Conservation (phyloP, 805 yeast genomes). For the Metschnikowia henanensis region DNA sequence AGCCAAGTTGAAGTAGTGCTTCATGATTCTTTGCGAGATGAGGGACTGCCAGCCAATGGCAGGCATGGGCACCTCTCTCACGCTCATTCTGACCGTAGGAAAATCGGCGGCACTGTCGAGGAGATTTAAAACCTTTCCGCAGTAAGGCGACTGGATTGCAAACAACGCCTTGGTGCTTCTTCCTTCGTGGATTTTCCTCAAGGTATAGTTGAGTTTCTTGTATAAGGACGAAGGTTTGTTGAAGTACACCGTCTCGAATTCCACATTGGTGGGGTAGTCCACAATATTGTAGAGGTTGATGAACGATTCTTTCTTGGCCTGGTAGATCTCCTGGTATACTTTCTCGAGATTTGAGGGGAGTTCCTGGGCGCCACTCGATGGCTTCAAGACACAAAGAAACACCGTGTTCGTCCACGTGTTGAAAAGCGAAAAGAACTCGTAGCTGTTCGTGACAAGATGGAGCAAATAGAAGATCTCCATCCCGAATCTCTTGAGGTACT, state of each 20-base stretch:
- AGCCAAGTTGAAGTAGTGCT: conserved; percentile 72
- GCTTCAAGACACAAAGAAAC: conserved; percentile 60
- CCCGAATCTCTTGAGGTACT: conserved; percentile 54
- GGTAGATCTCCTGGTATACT: conserved; percentile 54
- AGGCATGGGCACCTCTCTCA: conserved; percentile 60
- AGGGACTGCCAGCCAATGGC: conserved; percentile 81
- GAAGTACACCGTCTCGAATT: conserved; percentile 55
- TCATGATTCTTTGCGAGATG: conserved; percentile 61
- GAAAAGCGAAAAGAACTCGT: conserved; percentile 70
- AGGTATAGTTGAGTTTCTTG: conserved; percentile 53
- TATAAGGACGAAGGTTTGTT: conserved; percentile 55
- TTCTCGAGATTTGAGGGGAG: conserved; percentile 55
- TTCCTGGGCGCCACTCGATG: conserved; percentile 65
- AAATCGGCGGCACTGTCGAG: conserved; percentile 51
- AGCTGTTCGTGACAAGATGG: conserved; percentile 71
- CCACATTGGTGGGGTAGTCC: conserved; percentile 50
- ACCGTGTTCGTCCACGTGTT: conserved; percentile 59
- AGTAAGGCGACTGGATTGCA: conserved; percentile 71
- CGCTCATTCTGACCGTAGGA: conserved; percentile 63
- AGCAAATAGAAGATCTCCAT: conserved; percentile 63
- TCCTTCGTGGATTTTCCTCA: conserved; percentile 56
- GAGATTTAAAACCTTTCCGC: conserved; percentile 45
- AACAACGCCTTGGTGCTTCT: conserved; percentile 64
- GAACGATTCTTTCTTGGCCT: conserved; percentile 46
- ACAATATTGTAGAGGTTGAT: conserved; percentile 46